Evolutionary conservation across 441 rosid species (phyloP).

Genomic region (Mallotus repandus): DNA sequence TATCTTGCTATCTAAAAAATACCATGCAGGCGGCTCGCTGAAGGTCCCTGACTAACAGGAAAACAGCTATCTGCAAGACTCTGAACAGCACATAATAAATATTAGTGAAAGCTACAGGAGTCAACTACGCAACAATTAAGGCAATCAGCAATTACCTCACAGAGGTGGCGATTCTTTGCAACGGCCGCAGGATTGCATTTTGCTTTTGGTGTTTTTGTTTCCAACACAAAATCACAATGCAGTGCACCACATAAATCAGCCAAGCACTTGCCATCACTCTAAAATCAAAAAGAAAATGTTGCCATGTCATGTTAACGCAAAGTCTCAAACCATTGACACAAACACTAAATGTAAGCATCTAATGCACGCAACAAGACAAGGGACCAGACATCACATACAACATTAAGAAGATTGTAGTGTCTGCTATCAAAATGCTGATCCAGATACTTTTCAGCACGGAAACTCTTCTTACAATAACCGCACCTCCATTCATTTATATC

Average conservation of each 20-base stretch:
- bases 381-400: slow-evolving; percentile 53
- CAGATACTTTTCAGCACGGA: slow-evolving; percentile 76
- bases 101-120: slow-evolving; percentile 15
- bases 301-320: background rate
- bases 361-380: slow-evolving; percentile 19
- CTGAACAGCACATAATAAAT: slow-evolving; percentile 42
- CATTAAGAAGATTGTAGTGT: slow-evolving; percentile 75
- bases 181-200: slow-evolving; percentile 96
- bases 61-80: slow-evolving; percentile 89
- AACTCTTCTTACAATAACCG: slow-evolving; percentile 93
- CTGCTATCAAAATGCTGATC: slow-evolving; percentile 83
- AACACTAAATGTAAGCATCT: background rate
- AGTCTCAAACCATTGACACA: background rate
- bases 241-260: slow-evolving; percentile 95
- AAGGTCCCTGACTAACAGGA: slow-evolving; percentile 70
- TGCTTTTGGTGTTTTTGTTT: slow-evolving; percentile 53
- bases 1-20: slow-evolving; percentile 26
- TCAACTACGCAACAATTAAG: slow-evolving; percentile 6
- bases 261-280: slow-evolving; percentile 80
- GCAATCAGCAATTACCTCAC: slow-evolving; percentile 63
- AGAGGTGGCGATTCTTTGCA: slow-evolving; percentile 76
- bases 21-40: slow-evolving; percentile 93
- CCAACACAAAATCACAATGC: slow-evolving; percentile 80
- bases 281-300: slow-evolving; percentile 29
- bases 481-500: slow-evolving; percentile 87